Base-by-base conservation (phyloP, 2,329 filamentous ascomycete species). In the Rhexocercosporidium sp. region DNA sequence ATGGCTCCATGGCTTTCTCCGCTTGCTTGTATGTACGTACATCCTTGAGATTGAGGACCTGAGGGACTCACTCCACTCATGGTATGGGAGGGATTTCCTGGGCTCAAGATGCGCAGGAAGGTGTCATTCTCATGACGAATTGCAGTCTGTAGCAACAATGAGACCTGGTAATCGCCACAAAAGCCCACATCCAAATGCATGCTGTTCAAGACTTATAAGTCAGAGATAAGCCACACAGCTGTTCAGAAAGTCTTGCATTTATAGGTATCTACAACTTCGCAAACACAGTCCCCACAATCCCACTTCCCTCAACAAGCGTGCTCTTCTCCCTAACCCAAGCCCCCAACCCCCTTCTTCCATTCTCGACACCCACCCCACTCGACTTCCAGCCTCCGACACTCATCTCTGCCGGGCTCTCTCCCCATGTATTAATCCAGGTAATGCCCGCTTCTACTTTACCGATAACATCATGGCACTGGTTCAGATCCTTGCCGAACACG, bases 351-450 rank as follows among this genome's bases (percentile, higher is more conserved):
- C 86, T 88, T 66, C 88, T 84, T 3, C 93, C 94, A 78, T 97
- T 97, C 83, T 97, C 93, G 1, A 96, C 89, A 0, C 93, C 93
- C 11, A 97, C 81, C 39, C 94, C 94, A 77, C 93, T 96, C 84
- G 92, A 86, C 83, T 97, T 97, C 94, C 93, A 97, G 0, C 93
- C 93, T 11, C 93, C 93, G 0, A 97, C 93, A 2, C 91, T 91
- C 94, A 97, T 97, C 82, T 97, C 93, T 0, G 94, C 92, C 0
- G 93, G 93, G 59, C 87, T 90, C 81, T 97, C 93, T n/a, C 94
- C 93, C 94, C 94, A 97, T 0, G 92, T 94, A 78, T 97, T 97
- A 62, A 97, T 85, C 93, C 93, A 97, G 0, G 92, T 96, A 75
- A 97, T 97, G 39, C 93, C 93, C 0, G 93, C 93, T 76, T 96